These are phyloP conservation scores for Hyaloscypha bicolor DNA, from an alignment of 495 filamentous ascomycete genomes.

Conservation along the genomic window DNA sequence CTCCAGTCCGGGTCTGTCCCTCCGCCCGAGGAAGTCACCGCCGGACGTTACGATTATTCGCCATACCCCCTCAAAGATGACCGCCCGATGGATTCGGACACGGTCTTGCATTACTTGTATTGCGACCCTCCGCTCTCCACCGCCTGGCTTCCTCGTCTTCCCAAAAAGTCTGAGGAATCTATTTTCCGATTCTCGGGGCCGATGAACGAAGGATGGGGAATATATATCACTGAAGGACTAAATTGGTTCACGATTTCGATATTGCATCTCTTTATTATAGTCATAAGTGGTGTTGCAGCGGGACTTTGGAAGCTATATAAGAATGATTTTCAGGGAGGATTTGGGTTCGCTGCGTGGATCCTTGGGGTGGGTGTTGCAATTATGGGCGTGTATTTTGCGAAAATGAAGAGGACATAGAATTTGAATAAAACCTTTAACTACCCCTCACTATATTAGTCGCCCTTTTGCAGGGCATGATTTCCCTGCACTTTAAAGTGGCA, in stretches of 20 bases:
- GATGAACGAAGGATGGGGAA: conserved; percentile 1
- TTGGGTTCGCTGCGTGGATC: conserved; percentile 15
- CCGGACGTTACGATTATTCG: background rate
- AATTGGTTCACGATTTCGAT: background rate
- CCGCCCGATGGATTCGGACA: background rate
- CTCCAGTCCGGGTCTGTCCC: background rate
- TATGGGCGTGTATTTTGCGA: too few relatives aligned
- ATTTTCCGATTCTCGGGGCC: background rate
- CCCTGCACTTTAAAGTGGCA: too few relatives aligned
- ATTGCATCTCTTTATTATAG: background rate
- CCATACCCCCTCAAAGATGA: conserved; percentile 8
- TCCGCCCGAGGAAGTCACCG: background rate
- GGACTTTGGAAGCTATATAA: background rate
- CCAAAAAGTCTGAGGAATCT: background rate
- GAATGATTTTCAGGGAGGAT: conserved; percentile 14
- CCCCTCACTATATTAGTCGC: too few relatives aligned
- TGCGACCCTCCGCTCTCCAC: background rate
- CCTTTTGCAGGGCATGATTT: too few relatives aligned
- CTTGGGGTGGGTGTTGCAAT: background rate
- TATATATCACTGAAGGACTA: conserved; percentile 4
- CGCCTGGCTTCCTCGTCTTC: conserved; percentile 3
- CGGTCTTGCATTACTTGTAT: conserved; percentile 3
- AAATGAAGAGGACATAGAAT: too few relatives aligned
- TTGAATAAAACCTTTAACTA: too few relatives aligned
- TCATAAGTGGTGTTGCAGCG: conserved; percentile 4